Percentiles rank a stretch among this genome's conserved stretches.
These are phyloP conservation scores for Prunus dulcis DNA, from an alignment of 306 rosid species.

Conservation along the genomic window DNA sequence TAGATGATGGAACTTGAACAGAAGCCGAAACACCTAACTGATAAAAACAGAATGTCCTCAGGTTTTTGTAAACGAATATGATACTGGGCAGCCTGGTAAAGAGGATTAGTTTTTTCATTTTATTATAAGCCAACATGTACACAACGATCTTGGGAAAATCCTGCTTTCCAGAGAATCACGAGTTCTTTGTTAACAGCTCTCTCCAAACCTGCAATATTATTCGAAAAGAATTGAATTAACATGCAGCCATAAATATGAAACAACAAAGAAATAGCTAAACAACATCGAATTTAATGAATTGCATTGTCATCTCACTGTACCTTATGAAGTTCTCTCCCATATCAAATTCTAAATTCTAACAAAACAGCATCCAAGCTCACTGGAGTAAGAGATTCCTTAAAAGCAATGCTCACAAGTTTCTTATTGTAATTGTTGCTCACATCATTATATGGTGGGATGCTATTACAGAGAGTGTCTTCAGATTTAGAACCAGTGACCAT, in stretches of 20 bases:
- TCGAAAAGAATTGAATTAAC: background rate
- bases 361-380: background rate
- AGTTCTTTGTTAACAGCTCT: background rate
- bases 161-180: background rate
- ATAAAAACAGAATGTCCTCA: background rate
- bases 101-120: background rate
- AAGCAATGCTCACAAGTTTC: background rate
- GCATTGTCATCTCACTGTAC: background rate
- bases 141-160: too few relatives aligned
- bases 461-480: background rate
- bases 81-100: background rate
- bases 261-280: background rate
- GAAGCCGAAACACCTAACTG: conserved; percentile 8
- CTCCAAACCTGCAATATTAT: background rate
- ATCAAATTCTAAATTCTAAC: background rate
- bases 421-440: background rate
- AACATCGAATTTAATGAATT: background rate
- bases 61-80: background rate
- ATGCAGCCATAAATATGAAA: background rate
- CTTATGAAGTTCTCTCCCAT: background rate
- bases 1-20: conserved; percentile 41
- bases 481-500: background rate
- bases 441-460: too few relatives aligned
- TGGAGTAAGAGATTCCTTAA: background rate
- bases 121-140: background rate